Conservation (phyloP, 768 basidiomycete species). For the Lactarius akahatsu region DNA sequence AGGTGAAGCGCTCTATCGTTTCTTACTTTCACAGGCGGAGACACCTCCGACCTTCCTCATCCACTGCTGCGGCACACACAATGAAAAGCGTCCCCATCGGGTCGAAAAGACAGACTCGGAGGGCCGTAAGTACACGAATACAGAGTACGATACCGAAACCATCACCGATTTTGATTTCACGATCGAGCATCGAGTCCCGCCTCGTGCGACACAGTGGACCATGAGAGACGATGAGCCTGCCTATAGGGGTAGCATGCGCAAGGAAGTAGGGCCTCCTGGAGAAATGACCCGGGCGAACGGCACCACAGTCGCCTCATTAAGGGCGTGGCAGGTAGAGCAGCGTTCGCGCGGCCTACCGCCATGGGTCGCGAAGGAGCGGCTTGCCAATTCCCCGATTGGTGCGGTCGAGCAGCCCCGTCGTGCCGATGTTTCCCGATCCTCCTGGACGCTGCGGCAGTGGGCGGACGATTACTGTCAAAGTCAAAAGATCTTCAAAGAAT, state of each 20-base stretch:
- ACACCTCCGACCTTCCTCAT: slow-evolving; percentile 47
- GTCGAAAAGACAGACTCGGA: slow-evolving; percentile 41
- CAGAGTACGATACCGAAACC: slow-evolving; percentile 56
- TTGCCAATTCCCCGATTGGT: slow-evolving; percentile 6
- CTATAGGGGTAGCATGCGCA: slow-evolving; percentile 62
- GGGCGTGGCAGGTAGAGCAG: slow-evolving; percentile 48
- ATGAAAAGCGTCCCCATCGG: slow-evolving; percentile 50
- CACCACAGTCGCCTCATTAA: slow-evolving; percentile 44
- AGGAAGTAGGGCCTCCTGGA: slow-evolving; percentile 48
- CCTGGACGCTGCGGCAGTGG: slow-evolving; percentile 49
- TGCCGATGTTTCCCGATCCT: slow-evolving; percentile 28
- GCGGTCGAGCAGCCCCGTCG: slow-evolving; percentile 10
- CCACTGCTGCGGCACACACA: slow-evolving; percentile 54
- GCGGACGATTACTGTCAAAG: slow-evolving; percentile 80
- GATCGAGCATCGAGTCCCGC: slow-evolving; percentile 50
- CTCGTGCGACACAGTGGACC: slow-evolving; percentile 53
- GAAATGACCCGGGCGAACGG: slow-evolving; percentile 43
- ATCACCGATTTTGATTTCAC: slow-evolving; percentile 70
- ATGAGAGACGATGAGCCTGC: slow-evolving; percentile 62
- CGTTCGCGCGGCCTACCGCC: slow-evolving; percentile 51
- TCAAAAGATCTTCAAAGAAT: slow-evolving; percentile 71
- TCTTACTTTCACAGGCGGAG: slow-evolving; percentile 58
- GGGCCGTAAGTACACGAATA: slow-evolving; percentile 38
- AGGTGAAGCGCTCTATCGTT: slow-evolving; percentile 75
- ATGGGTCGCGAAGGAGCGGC: slow-evolving; percentile 37